Conservation (phyloP, 2,329 filamentous ascomycete species). For the Exophiala sideris region DNA sequence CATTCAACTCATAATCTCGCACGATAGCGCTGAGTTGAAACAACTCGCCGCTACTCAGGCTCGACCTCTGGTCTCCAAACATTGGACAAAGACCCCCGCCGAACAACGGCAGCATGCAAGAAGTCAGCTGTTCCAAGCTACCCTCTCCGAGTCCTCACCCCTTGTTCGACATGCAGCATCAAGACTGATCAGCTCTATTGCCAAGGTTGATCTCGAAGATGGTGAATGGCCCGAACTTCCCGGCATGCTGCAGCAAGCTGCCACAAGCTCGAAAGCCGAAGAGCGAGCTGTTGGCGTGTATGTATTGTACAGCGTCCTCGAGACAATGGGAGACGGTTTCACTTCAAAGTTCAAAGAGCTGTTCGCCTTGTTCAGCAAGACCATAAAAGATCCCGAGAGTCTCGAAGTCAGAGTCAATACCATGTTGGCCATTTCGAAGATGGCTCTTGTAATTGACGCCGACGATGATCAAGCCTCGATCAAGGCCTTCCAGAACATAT, state of each 20-base stretch:
- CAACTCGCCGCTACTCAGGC: conserved; percentile 92
- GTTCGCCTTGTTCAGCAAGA: conserved; percentile 77
- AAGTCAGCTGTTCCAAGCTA: conserved; percentile 77
- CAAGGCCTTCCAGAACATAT: conserved; percentile 70
- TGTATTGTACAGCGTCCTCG: conserved; percentile 87
- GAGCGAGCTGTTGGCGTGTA: conserved; percentile 90
- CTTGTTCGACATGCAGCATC: conserved; percentile 82
- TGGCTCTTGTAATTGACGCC: conserved; percentile 81
- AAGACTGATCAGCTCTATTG: conserved; percentile 82
- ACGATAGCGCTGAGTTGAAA: conserved; percentile 67
- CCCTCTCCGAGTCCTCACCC: conserved; percentile 72
- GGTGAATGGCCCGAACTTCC: conserved; percentile 82
- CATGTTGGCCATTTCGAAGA: conserved; percentile 80
- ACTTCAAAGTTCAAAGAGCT: conserved; percentile 75
- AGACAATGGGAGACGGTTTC: conserved; percentile 81
- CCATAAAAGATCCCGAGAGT: conserved; percentile 86
- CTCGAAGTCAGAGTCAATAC: conserved; percentile 93
- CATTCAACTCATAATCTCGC: conserved; percentile 80
- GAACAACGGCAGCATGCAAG: conserved; percentile 78
- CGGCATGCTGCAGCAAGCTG: conserved; percentile 72
- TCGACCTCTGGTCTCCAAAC: conserved; percentile 74
- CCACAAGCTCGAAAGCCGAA: conserved; percentile 67
- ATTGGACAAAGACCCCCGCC: conserved; percentile 72
- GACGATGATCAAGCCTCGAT: conserved; percentile 77
- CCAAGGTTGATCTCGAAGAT: conserved; percentile 79